phyloP scores from a whole-genome alignment of 2,329 filamentous ascomycete genomes.

The Blastomyces gilchristii region DNA sequence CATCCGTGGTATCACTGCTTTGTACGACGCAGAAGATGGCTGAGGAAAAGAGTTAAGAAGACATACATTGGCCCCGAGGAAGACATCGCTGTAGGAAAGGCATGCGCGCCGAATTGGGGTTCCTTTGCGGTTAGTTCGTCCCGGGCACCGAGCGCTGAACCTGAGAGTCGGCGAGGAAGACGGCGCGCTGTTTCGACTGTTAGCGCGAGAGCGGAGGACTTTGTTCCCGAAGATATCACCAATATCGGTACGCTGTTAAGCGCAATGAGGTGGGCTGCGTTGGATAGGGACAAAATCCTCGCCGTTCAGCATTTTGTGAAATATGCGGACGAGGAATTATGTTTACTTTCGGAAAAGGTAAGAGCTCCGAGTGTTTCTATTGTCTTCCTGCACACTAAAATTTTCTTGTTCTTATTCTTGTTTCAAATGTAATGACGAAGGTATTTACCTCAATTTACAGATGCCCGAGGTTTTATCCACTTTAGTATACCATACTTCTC shows the following conservation, averaged over 20 bases:
- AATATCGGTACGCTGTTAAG: conserved; percentile 60
- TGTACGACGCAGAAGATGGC: conserved; percentile 82
- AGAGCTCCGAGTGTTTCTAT: conserved; percentile 8
- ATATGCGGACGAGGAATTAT: conserved; percentile 63
- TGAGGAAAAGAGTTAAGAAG: conserved; percentile 65
- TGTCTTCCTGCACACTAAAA: neutral
- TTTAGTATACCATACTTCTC: conserved; percentile 82
- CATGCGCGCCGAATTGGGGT: conserved; percentile 52
- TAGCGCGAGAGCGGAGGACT: conserved; percentile 36
- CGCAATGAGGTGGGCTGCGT: conserved; percentile 56
- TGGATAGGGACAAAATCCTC: conserved; percentile 87
- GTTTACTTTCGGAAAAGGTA: conserved; percentile 57
- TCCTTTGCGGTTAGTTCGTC: conserved; percentile 62
- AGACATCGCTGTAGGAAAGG: neutral
- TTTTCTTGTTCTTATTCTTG: neutral
- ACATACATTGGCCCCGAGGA: conserved; percentile 16
- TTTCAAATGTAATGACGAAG: neutral
- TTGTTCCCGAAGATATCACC: conserved; percentile 43
- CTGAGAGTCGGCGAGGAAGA: conserved; percentile 20
- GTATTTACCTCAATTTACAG: conserved; percentile 22
- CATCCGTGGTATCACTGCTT: conserved; percentile 90
- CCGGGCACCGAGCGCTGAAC: conserved; percentile 32
- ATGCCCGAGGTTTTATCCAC: conserved; percentile 79
- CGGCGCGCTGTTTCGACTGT: conserved; percentile 10
- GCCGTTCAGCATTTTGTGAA: conserved; percentile 72